Base-by-base conservation (phyloP, 345 rosid genomes). In the Euphorbia lathyris region DNA sequence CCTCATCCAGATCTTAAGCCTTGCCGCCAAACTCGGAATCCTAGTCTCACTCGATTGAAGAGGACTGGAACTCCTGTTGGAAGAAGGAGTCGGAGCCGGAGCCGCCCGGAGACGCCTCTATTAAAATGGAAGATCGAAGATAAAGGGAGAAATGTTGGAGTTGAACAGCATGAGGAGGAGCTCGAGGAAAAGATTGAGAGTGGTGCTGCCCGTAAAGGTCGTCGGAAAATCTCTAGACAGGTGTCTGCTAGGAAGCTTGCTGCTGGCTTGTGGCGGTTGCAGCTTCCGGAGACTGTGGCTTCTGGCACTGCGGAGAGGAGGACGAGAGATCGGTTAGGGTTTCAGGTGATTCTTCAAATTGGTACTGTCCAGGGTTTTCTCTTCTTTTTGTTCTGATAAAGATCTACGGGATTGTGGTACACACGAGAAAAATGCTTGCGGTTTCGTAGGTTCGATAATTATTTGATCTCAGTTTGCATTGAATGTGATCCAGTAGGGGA, bases 191-290 rank as follows among this genome's bases (percentile, higher is more conserved):
- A 73, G 52, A 67, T 73, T 53, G 71, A 65, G 43, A 65, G 60
- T 36, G 77, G 52, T 51, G 81, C 34, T 45, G 78, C 6, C 29
- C 52, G 76, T 40, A 71, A 65, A 11, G 76, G 77, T 19, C 77
- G 84, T 1, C 74, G 85, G 69, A 81, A 80, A 67, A 72, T 64
- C 4, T 76, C 74, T 0, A 65, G 63, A 3, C 70, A 71, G 0
- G 87, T 86, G 3, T 95, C 99, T 42, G 93, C 90, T 59, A 84
- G 99, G 87, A 95, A 86, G 84, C 88, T 95, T 17, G 97, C 92
- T 5, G 93, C 97, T 4, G 97, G 88, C 1, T 74, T 95, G 22
- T 95, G 99, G 99, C 65, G 97, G 82, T 63, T 95, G 80, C 97
- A 87, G 83, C 69, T 86, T 19, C 77, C 91, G 56, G 91, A 83